phyloP scores from a whole-genome alignment of 805 yeast genomes.

The Candida qinlingensis region DNA sequence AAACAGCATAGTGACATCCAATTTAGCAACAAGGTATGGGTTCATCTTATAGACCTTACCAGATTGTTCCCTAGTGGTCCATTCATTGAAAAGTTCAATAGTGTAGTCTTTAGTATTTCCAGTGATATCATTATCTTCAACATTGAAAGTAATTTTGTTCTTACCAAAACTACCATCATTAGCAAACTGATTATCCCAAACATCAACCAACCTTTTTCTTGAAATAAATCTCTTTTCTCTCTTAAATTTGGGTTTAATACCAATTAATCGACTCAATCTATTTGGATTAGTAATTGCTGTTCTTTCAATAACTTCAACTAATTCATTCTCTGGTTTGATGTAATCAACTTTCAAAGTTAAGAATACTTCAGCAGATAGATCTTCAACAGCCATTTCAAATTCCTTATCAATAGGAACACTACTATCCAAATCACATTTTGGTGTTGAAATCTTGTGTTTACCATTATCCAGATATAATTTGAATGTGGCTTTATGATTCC shows the following conservation, averaged over 20 bases:
- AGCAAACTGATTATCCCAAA: slow-evolving; percentile 64
- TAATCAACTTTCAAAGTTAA: slow-evolving; percentile 69
- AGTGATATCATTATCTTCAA: slow-evolving; percentile 49
- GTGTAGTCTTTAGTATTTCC: slow-evolving; percentile 48
- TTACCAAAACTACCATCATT: slow-evolving; percentile 87
- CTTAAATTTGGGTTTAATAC: slow-evolving; percentile 32
- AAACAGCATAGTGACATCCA: slow-evolving; percentile 64
- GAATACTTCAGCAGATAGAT: slow-evolving; percentile 52
- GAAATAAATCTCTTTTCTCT: slow-evolving; percentile 43
- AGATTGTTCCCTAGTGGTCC: slow-evolving; percentile 49
- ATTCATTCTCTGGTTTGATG: slow-evolving; percentile 37
- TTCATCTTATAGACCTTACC: slow-evolving; percentile 28
- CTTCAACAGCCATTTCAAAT: slow-evolving; percentile 65
- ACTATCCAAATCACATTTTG: slow-evolving; percentile 32
- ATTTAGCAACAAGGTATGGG: slow-evolving; percentile 60
- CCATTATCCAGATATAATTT: slow-evolving; percentile 64
- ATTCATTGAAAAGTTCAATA: slow-evolving; percentile 72
- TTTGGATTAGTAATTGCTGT: slow-evolving; percentile 39
- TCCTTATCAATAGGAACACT: slow-evolving; percentile 54
- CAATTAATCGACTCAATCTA: slow-evolving; percentile 42
- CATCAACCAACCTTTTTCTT: slow-evolving; percentile 43
- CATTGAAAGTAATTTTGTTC: slow-evolving; percentile 58
- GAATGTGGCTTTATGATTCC: slow-evolving; percentile 39
- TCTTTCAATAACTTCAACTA: slow-evolving; percentile 57
- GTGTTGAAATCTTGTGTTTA: slow-evolving; percentile 68